phyloP scores from a whole-genome alignment of 129 eudicot species.

The Sambucus nigra region DNA sequence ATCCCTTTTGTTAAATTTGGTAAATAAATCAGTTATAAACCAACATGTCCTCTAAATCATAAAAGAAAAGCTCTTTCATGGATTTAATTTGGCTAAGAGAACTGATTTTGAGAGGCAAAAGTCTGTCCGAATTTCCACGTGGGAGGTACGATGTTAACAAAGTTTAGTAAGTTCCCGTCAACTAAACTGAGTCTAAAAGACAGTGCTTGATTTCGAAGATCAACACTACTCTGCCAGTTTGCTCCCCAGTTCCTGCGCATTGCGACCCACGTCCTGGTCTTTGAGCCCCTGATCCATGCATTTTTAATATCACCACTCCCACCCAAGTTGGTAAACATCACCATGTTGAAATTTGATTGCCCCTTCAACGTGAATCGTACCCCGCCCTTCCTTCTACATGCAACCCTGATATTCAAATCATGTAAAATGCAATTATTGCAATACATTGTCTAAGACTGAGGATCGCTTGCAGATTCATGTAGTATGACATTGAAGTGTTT shows the following conservation, averaged over 20 bases:
- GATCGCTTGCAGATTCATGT: too few relatives aligned
- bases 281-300: slow-evolving; percentile 38
- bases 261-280: slow-evolving; percentile 28
- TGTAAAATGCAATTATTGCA: background rate
- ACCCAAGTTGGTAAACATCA: slow-evolving; percentile 44
- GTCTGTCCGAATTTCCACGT: slow-evolving; percentile 52
- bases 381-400: slow-evolving; percentile 44
- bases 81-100: slow-evolving; percentile 7
- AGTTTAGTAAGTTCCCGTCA: slow-evolving; percentile 24
- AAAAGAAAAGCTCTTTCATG: background rate
- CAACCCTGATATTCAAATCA: slow-evolving; percentile 23
- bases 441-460: too few relatives aligned
- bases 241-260: slow-evolving; percentile 61
- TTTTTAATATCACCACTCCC: slow-evolving; percentile 45
- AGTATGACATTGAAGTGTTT: too few relatives aligned
- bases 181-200: slow-evolving; percentile 35
- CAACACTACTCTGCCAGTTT: slow-evolving; percentile 37
- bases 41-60: background rate
- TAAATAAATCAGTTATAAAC: background rate
- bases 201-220: slow-evolving; percentile 33
- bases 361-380: slow-evolving; percentile 56
- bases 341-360: slow-evolving; percentile 47
- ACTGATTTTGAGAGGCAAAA: slow-evolving; percentile 33
- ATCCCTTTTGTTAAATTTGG: background rate
- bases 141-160: slow-evolving; percentile 39